Base-by-base conservation (phyloP, 441 rosid genomes). In the Euphorbia corollata region DNA sequence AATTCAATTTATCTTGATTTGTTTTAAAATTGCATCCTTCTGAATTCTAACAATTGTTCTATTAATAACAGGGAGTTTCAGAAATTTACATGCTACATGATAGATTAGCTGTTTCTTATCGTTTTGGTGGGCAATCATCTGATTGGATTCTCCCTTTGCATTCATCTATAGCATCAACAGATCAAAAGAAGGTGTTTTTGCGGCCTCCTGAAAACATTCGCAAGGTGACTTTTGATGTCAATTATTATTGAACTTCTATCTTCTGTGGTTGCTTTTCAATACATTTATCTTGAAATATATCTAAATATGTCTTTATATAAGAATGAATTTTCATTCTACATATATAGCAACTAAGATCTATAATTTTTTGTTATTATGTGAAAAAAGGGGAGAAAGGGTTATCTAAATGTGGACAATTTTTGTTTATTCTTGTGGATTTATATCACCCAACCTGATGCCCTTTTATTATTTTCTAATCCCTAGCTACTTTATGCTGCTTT, bases 61-160 rank as follows among this genome's bases (percentile, higher is more conserved):
- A 32, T 69, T 61, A 27, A 62, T 73, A 51, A 74, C 86, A 93
- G 96, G 96, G 98, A 36, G 85, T 82, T 73, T 76, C 84, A 70
- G 97, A 93, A 81, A 93, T 90, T 69, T 69, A 88, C 67, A 75
- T 71, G 78, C 77, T 93, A 74, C 80, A 82, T 47, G 96, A 90
- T 83, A 86, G 86, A 71, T 79, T 93, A 78, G 80, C 81, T 73
- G 94, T 86, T 76, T 85, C 96, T 70, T 87, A 87, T 77, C 91
- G 81, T 63, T 93, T 90, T 83, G 85, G 94, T 74, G 98, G 97
- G 63, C 71, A 79, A 72, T 81, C 91, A 59, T 83, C 85, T 47
- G 89, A 93, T 70, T 93, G 97, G 98, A 79, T 90, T 75, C 87
- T 90, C 71, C 95, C 97, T 69, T 75, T 90, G 75, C 98, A 93